Evolutionary conservation across 2,329 filamentous ascomycete genomes (phyloP).

Genomic region (Claviceps cyperi): DNA sequence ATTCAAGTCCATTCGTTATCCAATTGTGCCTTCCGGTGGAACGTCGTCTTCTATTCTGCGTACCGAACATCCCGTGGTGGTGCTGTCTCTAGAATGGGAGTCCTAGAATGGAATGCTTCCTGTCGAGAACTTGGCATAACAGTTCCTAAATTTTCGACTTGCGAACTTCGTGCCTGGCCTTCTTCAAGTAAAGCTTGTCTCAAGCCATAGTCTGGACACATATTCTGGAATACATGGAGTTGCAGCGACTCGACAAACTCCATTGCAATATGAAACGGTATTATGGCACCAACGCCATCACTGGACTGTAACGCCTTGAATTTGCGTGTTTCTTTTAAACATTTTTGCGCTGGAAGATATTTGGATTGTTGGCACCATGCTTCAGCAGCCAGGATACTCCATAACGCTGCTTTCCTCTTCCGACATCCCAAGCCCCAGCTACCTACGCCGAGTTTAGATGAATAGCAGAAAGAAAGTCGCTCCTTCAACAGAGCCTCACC

Average conservation of each 20-base stretch:
- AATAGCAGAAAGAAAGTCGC: slow-evolving; percentile 72
- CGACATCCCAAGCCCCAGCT: slow-evolving; percentile 55
- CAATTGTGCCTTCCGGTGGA: no score
- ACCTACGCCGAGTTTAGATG: slow-evolving; percentile 53
- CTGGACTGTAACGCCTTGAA: slow-evolving; percentile 35
- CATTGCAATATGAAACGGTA: slow-evolving; percentile 34
- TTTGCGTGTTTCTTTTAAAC: slow-evolving; percentile 53
- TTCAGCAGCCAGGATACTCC: slow-evolving; percentile 72
- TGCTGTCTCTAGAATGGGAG: slow-evolving; percentile 34
- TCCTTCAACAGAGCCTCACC: slow-evolving; percentile 78
- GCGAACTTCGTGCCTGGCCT: slow-evolving; percentile 20
- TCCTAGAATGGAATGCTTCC: slow-evolving; percentile 3
- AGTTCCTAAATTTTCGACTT: slow-evolving; percentile 35
- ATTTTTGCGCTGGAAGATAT: slow-evolving; percentile 61
- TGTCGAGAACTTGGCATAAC: slow-evolving; percentile 22
- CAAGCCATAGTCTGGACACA: slow-evolving; percentile 19
- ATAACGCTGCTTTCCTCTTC: slow-evolving; percentile 74
- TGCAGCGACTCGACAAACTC: slow-evolving; percentile 39
- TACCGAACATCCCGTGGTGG: slow-evolving; percentile 16
- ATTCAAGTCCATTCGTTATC: no score
- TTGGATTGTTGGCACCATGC: slow-evolving; percentile 70
- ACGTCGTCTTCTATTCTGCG: no score
- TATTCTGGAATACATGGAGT: slow-evolving; percentile 31
- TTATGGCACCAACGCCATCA: slow-evolving; percentile 32
- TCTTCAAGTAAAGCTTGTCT: slow-evolving; percentile 23